Percentiles rank a stretch among this genome's conserved stretches.
phyloP scores from a whole-genome alignment of 768 basidiomycete species.

The Dioszegia aurantiaca region DNA sequence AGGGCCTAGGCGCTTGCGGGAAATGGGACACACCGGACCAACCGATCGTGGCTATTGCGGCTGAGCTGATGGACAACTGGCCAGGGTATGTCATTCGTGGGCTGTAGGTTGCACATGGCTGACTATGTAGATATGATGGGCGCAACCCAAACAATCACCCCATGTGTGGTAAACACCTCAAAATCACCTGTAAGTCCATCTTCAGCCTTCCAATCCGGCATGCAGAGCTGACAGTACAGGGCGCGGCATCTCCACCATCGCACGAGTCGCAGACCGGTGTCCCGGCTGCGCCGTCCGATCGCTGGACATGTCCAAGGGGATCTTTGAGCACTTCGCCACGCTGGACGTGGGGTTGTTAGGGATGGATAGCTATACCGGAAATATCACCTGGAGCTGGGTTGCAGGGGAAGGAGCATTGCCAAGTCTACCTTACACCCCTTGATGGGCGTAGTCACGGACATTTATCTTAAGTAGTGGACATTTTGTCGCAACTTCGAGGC shows the following conservation, averaged over 20 bases:
- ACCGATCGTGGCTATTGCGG: slow-evolving; percentile 37
- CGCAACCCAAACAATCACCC: slow-evolving; percentile 44
- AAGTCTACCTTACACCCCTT: slow-evolving; percentile 18
- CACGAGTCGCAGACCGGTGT: slow-evolving; percentile 37
- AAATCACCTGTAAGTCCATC: slow-evolving; percentile 36
- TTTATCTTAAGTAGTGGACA: no score
- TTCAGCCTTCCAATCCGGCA: neutral
- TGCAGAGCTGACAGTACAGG: neutral
- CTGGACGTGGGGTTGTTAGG: slow-evolving; percentile 28
- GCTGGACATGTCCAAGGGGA: slow-evolving; percentile 40
- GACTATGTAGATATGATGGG: slow-evolving; percentile 20
- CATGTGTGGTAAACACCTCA: slow-evolving; percentile 38
- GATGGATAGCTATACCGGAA: slow-evolving; percentile 28
- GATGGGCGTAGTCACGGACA: no score
- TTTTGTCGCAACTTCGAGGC: neutral
- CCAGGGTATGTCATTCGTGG: slow-evolving; percentile 27
- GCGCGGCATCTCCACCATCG: slow-evolving; percentile 30
- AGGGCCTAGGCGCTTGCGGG: slow-evolving; percentile 41
- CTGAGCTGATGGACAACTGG: slow-evolving; percentile 38
- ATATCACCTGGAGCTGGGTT: slow-evolving; percentile 35
- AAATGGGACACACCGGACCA: slow-evolving; percentile 27
- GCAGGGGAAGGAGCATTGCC: slow-evolving; percentile 22
- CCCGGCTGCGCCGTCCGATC: slow-evolving; percentile 40
- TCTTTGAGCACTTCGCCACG: slow-evolving; percentile 35
- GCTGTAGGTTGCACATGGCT: neutral